Evolutionary conservation across 1,284 basidiomycete genomes (phyloP), one percentile per base, ranked within the genome.

Genomic region (Pyrrhoderma lamaoense): DNA sequence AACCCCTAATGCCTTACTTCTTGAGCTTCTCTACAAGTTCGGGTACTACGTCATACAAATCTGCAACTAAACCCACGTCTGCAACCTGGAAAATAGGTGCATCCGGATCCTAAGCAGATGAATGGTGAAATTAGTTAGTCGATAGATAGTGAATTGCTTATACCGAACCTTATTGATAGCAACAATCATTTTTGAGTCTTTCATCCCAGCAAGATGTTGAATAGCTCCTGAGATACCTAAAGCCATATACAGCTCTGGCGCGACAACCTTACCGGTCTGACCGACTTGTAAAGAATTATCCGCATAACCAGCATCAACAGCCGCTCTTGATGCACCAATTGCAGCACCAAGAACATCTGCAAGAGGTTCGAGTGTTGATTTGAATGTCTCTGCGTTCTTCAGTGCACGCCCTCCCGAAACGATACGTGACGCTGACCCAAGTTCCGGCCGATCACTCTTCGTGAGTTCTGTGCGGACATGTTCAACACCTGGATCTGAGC

Each of bases 11-110:
- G 13, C 16, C 45, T 60, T 71, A 73, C 61, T 76, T 69, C 67
- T 89, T 85, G 53, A 95, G 65, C 70, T 94, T 92, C 69, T 91
- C 79, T 27, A 88, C 79, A 51, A 97, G 70, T 68, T 94, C 81
- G 1, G 93, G 93, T 2, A 95, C 92, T 37, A 76, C 89, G 35
- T 93, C 83, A 63, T 85, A 96, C 45, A 96, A 72, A 65, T 96
- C 93, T 51, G 81, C 95, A 2, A 98, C 94, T 19, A 99, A 80
- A 3, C 96, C 96, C 16, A 89, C 79, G 67, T 99, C 96, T 35
- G 96, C 96, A 1, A 99, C 87, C 70, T 99, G 95, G 82, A 98
- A 98, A 64, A 99, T 99, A 3, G 96, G 96, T 14, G 96, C 96
- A 64, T 99, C 95, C 45, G 93, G 77, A 65, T 98, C 95, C 90